Evolutionary conservation across 176 grass and related monocot species (phyloP).

Genomic region (Oryza meyeriana): DNA sequence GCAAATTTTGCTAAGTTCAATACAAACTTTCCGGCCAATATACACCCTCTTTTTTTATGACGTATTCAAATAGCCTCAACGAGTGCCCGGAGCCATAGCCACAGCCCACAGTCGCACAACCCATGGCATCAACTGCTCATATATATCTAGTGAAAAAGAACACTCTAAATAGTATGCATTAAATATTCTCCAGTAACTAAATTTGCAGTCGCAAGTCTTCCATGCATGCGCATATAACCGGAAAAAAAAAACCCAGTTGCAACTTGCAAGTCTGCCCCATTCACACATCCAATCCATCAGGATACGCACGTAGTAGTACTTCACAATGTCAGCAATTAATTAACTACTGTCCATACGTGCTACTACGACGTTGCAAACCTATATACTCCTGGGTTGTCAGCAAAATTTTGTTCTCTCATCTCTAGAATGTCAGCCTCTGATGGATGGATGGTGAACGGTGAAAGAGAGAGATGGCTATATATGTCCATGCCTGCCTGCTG

Average conservation of each 20-base stretch:
- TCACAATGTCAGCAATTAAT: background rate
- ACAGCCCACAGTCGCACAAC: too few relatives aligned
- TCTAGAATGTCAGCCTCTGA: constrained; percentile 13
- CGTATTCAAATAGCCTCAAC: too few relatives aligned
- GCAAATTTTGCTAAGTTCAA: too few relatives aligned
- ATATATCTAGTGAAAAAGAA: background rate
- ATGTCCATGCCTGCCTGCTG: background rate
- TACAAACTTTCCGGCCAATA: too few relatives aligned
- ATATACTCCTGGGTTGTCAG: background rate
- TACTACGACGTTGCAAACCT: background rate
- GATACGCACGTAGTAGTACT: background rate
- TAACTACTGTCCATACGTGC: background rate
- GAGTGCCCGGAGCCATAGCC: too few relatives aligned
- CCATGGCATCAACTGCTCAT: too few relatives aligned
- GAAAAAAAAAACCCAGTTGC: background rate
- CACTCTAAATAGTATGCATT: background rate
- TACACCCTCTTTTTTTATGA: too few relatives aligned
- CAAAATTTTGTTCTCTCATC: background rate
- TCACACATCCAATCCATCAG: background rate
- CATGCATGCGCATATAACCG: background rate
- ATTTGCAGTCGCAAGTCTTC: background rate
- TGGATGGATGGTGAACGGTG: background rate
- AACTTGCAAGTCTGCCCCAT: background rate
- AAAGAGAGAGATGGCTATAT: background rate
- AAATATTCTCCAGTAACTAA: background rate